Base-by-base conservation (phyloP, 495 filamentous ascomycete species). In the Lasiosphaeria hispida region DNA sequence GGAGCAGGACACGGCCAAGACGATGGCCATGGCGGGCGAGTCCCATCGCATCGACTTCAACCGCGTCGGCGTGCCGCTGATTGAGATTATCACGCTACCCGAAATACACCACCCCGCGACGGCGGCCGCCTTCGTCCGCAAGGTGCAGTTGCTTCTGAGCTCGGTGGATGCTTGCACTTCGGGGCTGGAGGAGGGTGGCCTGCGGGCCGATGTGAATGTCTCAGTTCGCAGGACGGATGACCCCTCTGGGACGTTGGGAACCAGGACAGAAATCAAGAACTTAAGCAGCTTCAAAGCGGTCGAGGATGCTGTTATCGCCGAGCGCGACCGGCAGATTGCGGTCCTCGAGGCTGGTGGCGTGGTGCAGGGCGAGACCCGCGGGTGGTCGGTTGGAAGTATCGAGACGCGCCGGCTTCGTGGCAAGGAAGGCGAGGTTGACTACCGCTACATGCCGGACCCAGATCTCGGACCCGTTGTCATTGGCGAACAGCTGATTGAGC, bases 1-100 rank as follows among this genome's bases (percentile, higher is more conserved):
- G 75, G 94, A 98, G 73, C 94, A 98, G 72, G 94, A 98, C 70
- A 98, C 94, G 8, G 94, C 91, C 44, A 97, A 97, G 70, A 96
- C 95, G 0, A 83, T 90, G 10, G 85, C 89, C 45, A 85, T 91
- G 66, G 84, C 83, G 6, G 86, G 81, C 3, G 83, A 79, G 1
- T 84, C 78, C n/a, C 85, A 89, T 55, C 83, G 95, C 58, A 76
- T 99, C 35, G 94, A 99, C 64, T 91, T 97, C 78, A 97, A 99
- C 70, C 86, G 94, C 15, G 92, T 92, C 1, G 91, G 90, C 5
- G 80, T 93, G 37, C 92, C 95, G 7, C 77, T 99, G 53, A 85
- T 99, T 44, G 94, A 99, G 74, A 91, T 99, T 55, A 97, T 99
- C 63, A 96, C 94, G 0, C 76, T 87, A 38, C 94, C 94, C 0